Conservation (phyloP, 495 filamentous ascomycete species). For the Neurospora sp. region DNA sequence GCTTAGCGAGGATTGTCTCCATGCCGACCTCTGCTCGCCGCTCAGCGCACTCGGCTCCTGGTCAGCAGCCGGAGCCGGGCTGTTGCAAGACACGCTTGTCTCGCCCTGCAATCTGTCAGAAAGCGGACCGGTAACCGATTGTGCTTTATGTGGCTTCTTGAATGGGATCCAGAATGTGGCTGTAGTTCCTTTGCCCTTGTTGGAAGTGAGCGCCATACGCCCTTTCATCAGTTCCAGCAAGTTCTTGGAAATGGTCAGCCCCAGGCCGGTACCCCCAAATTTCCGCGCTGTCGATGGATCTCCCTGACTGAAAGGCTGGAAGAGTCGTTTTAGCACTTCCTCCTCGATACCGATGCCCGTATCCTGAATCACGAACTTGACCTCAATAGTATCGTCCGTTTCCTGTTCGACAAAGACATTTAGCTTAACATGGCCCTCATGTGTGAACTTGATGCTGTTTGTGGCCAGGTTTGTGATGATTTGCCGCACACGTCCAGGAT, state of each 20-base stretch:
- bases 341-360: constrained; percentile 80
- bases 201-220: constrained; percentile 52
- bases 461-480: constrained; percentile 79
- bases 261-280: constrained; percentile 76
- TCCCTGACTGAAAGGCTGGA: constrained; percentile 80
- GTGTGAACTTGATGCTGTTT: constrained; percentile 85
- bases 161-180: constrained; percentile 62
- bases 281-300: constrained; percentile 65
- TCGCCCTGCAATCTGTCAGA: constrained; percentile 54
- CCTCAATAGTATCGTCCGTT: constrained; percentile 35
- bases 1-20: constrained; percentile 23
- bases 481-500: constrained; percentile 70
- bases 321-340: constrained; percentile 58
- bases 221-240: constrained; percentile 79
- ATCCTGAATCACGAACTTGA: constrained; percentile 61
- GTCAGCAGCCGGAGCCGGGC: constrained; percentile 21
- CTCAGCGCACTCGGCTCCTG: constrained; percentile 4
- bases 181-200: constrained; percentile 48
- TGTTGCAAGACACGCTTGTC: constrained; percentile 48
- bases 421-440: constrained; percentile 55
- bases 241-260: constrained; percentile 69
- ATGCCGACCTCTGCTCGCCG: constrained; percentile 20
- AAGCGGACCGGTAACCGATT: constrained; percentile 33
- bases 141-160: constrained; percentile 36
- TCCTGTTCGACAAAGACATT: constrained; percentile 37